Percentiles rank a stretch among this genome's conserved stretches.
These are phyloP conservation scores for Litsea cubeba DNA, from an alignment of 164 flowering plant species.

Conservation along the genomic window DNA sequence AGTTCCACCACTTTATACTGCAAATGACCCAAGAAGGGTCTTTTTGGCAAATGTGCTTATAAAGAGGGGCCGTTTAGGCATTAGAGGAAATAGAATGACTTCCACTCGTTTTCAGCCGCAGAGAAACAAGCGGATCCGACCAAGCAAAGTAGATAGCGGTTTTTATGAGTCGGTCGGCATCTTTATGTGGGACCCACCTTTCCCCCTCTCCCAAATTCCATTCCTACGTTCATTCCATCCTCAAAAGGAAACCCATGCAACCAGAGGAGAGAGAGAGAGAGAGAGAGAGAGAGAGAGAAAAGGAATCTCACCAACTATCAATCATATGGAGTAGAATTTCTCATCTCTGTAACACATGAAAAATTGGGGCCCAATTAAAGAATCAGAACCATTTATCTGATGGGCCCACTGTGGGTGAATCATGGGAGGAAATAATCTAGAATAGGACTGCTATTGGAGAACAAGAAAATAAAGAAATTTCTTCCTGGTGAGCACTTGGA, in stretches of 20 bases:
- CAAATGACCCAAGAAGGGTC: not conserved
- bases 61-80: not conserved
- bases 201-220: slow-evolving; percentile 4
- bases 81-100: slow-evolving; percentile 2
- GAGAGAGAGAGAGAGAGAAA: not conserved
- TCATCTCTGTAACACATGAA: no score
- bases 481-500: no score
- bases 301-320: not conserved
- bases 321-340: no score
- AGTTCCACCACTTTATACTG: no score
- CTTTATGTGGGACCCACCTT: slow-evolving; percentile 9
- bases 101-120: not conserved
- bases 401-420: no score
- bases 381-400: no score
- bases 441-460: no score
- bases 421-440: no score
- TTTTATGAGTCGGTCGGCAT: slow-evolving; percentile 9
- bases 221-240: slow-evolving; percentile 11
- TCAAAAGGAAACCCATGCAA: slow-evolving; percentile 6
- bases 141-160: slow-evolving; percentile 10
- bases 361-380: no score
- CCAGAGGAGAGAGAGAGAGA: no score
- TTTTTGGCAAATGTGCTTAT: not conserved
- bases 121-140: slow-evolving; percentile 10
- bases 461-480: no score